Percentiles rank a stretch among this genome's conserved stretches.
These are phyloP conservation scores for Saturnispora serradocipensis DNA, from an alignment of 805 yeast species.

Conservation along the genomic window DNA sequence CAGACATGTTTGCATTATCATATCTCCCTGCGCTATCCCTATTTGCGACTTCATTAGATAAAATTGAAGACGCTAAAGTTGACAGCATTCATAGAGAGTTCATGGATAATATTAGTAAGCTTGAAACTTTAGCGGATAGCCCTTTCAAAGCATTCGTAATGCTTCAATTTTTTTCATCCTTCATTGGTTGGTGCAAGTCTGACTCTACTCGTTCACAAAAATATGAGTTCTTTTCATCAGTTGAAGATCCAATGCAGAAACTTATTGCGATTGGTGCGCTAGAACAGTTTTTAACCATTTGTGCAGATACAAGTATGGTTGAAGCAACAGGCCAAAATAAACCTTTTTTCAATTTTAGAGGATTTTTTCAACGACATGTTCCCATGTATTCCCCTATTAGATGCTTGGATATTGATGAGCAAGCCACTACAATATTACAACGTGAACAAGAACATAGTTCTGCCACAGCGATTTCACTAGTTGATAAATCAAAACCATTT, in stretches of 20 bases:
- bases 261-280: constrained; percentile 59
- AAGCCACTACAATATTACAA: constrained; percentile 30
- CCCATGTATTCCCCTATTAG: constrained; percentile 49
- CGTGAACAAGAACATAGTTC: constrained; percentile 12
- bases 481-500: constrained; percentile 21
- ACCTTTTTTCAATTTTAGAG: constrained; percentile 53
- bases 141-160: constrained; percentile 43
- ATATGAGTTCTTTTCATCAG: constrained; percentile 37
- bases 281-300: constrained; percentile 52
- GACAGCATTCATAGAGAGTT: constrained; percentile 30
- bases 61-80: constrained; percentile 30
- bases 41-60: constrained; percentile 33
- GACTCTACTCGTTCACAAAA: constrained; percentile 32
- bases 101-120: constrained; percentile 29
- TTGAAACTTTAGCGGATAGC: constrained; percentile 34
- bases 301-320: constrained; percentile 44
- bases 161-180: constrained; percentile 44
- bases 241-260: constrained; percentile 50
- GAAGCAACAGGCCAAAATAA: constrained; percentile 11
- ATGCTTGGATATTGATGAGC: constrained; percentile 40
- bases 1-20: constrained; percentile 58
- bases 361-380: constrained; percentile 54
- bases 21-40: constrained; percentile 51
- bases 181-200: constrained; percentile 60
- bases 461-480: constrained; percentile 23